A percentile compares a stretch with the other conserved stretches of the same genome.
phyloP scores from a whole-genome alignment of 352 stramenopile genomes.

The Globisporangium barbulae region DNA sequence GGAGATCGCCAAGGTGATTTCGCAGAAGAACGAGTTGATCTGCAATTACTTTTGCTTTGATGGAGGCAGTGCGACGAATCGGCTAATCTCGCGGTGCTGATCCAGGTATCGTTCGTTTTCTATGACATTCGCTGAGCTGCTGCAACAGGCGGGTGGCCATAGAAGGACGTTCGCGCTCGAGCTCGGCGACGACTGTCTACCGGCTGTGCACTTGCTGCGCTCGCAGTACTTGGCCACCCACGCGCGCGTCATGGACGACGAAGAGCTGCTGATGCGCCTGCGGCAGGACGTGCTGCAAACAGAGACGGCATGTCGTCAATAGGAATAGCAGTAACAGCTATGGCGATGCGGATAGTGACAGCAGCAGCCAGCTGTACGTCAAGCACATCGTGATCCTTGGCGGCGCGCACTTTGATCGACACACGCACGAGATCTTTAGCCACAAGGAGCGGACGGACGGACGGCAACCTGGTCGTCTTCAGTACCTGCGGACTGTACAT shows the following conservation, averaged over 20 bases:
- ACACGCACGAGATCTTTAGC: conserved; percentile 40
- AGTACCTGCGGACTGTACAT: conserved; percentile 61
- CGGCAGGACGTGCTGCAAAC: conserved; percentile 39
- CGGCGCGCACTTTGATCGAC: conserved; percentile 48
- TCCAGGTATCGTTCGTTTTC: no score
- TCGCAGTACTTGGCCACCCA: conserved; percentile 46
- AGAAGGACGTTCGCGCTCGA: conserved; percentile 52
- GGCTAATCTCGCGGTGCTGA: no score
- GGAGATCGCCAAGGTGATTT: no score
- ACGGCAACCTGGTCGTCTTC: conserved; percentile 56
- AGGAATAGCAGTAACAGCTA: background rate
- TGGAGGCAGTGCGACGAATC: no score
- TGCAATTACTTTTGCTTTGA: no score
- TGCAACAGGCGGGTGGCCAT: conserved; percentile 35
- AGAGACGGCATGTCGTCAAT: conserved; percentile 7
- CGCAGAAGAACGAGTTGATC: no score
- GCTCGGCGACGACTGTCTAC: conserved; percentile 45
- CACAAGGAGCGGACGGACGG: conserved; percentile 58
- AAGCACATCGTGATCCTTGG: conserved; percentile 72
- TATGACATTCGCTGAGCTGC: conserved; percentile 52
- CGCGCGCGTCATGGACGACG: conserved; percentile 37
- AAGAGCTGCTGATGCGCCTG: conserved; percentile 49
- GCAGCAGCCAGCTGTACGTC: conserved; percentile 25
- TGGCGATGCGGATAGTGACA: conserved; percentile 7
- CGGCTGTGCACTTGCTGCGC: conserved; percentile 42